A percentile compares a stretch with the other conserved stretches of the same genome.
Evolutionary conservation across 805 yeast genomes (phyloP).

Genomic region (Candida suzukii): DNA sequence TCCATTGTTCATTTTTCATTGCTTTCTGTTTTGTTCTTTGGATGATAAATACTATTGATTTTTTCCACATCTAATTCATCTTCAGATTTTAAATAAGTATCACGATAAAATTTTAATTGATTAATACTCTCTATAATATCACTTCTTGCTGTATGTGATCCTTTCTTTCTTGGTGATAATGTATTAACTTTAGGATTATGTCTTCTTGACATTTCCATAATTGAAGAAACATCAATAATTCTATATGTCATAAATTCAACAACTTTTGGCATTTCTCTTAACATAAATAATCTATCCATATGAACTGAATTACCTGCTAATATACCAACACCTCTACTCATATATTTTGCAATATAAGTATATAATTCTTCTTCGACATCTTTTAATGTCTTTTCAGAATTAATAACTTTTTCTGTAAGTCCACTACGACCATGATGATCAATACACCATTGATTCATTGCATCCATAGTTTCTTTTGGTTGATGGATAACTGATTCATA

Average conservation of each 20-base stretch:
- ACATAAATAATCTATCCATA: conserved; percentile 82
- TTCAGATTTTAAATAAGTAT: conserved; percentile 43
- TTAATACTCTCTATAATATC: conserved; percentile 87
- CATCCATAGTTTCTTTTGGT: conserved; percentile 51
- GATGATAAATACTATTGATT: background rate
- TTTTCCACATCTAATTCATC: background rate
- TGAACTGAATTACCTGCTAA: conserved; percentile 91
- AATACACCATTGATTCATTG: conserved; percentile 86
- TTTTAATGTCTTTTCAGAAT: conserved; percentile 42
- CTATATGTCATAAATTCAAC: conserved; percentile 61
- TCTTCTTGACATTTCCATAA: conserved; percentile 74
- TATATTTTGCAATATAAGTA: conserved; percentile 48
- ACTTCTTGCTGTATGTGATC: conserved; percentile 77
- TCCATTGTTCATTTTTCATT: too few relatives aligned
- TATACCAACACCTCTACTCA: conserved; percentile 54
- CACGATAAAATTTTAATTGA: conserved; percentile 72
- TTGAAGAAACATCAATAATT: conserved; percentile 81
- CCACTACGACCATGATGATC: conserved; percentile 77
- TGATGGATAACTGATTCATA: conserved; percentile 78
- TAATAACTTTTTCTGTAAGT: conserved; percentile 61
- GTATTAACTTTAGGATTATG: conserved; percentile 61
- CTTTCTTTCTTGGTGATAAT: conserved; percentile 53
- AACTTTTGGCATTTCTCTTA: conserved; percentile 74
- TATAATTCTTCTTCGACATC: conserved; percentile 63
- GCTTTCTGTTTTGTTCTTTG: background rate